Base-by-base conservation (phyloP, 2,329 filamentous ascomycete species). In the Salinomyces thailandicus region DNA sequence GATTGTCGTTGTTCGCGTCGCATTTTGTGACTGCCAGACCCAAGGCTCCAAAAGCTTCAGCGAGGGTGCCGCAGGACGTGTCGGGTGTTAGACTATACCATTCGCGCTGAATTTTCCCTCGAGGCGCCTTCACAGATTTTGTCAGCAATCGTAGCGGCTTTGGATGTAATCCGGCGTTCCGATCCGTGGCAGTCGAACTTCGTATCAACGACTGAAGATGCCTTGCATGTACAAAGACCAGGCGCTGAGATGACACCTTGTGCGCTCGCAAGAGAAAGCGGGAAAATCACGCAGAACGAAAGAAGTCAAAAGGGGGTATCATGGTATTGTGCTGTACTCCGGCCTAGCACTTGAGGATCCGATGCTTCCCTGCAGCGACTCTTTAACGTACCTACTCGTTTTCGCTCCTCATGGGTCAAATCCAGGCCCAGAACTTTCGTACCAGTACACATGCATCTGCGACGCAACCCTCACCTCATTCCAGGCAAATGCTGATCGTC, bases 11-110 rank as follows among this genome's bases (percentile, higher is more conserved):
- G 17, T 47, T 36, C 3, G 35, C 31, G n/a, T 44, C 41, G 38
- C 50, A 57, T 6, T 33, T 44, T 2, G 57, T 61, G 11, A 38
- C 43, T 5, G 45, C 53, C 7, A 62, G 44, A 7, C 48, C 50
- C 5, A 41, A 34, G 19, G 41, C 39, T 8, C 30, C 30, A 3
- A 17, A 15, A 3, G 15, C 11, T 15, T 12, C n/a, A 8, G 19
- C 37, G 1, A 45, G 39, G 11, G 49, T 9, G 26, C 18, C 32
- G 30, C 24, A 29, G 11, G 36, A 19, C 7, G 36, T 37, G 22
- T 52, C 56, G 9, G 44, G 38, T 7, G 46, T 47, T 8, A 57
- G 39, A 8, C 59, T 60, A 33, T 53, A 59, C 60, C 62, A 64
- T 11, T 42, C 38, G 5, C 33, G 35, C 11, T 31, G 51, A 26